Base-by-base conservation (phyloP, 345 rosid species). In the Lepidium aucheri region DNA sequence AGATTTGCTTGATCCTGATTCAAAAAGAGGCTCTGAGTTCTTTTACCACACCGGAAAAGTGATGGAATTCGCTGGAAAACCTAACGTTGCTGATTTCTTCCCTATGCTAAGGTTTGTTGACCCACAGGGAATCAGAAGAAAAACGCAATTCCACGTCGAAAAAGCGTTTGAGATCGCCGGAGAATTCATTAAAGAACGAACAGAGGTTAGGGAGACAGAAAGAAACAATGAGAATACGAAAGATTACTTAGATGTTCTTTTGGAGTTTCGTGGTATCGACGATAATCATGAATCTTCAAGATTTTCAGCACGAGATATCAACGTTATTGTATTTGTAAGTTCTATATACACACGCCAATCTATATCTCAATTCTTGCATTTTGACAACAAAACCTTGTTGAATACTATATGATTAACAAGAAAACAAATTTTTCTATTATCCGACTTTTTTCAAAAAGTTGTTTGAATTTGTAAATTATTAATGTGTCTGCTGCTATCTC, bases 51-150 rank as follows among this genome's bases (percentile, higher is more conserved):
- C 88, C 8, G 84, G 88, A 8, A 86, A 81, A 73, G 91, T 86
- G 12, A 91, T 81, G 96, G 94, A 91, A 77, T 60, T 84, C 57
- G 86, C 88, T 0, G 94, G 90, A 13, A 88, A 78, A 57, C 94
- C 98, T 0, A 91, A 88, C 59, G 32, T 81, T n/a, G 88, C 93
- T 0, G 96, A 88, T 73, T 91, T 85, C 67, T 68, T 88, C 18
- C 94, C 96, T 10, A 7, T 84, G 36, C 30, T 91, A 13, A 81
- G 82, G 51, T 43, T 76, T 78, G 24, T 88, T 53, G 98, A 91
- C 33, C 98, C 98, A 0, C 98, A 86, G 43, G 79, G 91, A 26
- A 80, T 91, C 33, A 79, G 88, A 74, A 83, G 83, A 45, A 64
- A 77, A 55, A 83, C 92, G 6, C 84, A 78, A 38, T 82, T 78